phyloP scores from a whole-genome alignment of 2,329 filamentous ascomycete species.

The Trichoderma pleuroti region DNA sequence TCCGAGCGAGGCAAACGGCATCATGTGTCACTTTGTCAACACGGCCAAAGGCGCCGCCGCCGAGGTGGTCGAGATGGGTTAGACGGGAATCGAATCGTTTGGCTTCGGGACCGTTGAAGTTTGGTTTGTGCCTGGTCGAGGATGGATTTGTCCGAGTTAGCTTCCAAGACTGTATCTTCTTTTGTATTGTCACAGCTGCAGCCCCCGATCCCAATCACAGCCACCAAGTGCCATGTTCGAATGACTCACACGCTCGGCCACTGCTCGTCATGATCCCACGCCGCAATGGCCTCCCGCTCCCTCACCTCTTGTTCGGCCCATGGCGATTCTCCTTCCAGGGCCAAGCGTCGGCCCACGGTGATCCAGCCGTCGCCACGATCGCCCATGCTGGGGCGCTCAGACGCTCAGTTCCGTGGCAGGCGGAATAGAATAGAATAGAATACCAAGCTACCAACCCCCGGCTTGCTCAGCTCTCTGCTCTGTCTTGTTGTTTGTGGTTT shows the following conservation, averaged over 20 bases:
- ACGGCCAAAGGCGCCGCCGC: slow-evolving; percentile 41
- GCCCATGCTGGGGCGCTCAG: slow-evolving; percentile 25
- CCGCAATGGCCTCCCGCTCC: slow-evolving; percentile 31
- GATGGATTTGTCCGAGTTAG: not conserved
- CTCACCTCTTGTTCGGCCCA: slow-evolving; percentile 31
- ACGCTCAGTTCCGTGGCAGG: not conserved
- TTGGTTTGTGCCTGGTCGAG: slow-evolving; percentile 29
- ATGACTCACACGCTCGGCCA: slow-evolving; percentile 35
- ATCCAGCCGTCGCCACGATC: slow-evolving; percentile 34
- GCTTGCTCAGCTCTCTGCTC: not conserved
- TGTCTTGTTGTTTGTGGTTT: not conserved
- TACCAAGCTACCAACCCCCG: not conserved
- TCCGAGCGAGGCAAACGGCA: slow-evolving; percentile 43
- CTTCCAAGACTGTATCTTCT: not conserved
- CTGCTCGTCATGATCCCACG: slow-evolving; percentile 33
- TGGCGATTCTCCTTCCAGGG: slow-evolving; percentile 23
- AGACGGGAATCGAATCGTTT: slow-evolving; percentile 35
- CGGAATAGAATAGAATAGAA: not conserved
- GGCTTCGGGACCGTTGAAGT: slow-evolving; percentile 31
- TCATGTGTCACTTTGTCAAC: slow-evolving; percentile 43
- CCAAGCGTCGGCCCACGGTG: slow-evolving; percentile 29
- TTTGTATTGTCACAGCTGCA: not conserved
- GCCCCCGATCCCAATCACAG: not conserved
- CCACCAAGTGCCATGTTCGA: not conserved
- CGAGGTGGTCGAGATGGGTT: slow-evolving; percentile 36